Conservation (phyloP, 2,329 filamentous ascomycete species). For the Cordyceps cateniannulata region DNA sequence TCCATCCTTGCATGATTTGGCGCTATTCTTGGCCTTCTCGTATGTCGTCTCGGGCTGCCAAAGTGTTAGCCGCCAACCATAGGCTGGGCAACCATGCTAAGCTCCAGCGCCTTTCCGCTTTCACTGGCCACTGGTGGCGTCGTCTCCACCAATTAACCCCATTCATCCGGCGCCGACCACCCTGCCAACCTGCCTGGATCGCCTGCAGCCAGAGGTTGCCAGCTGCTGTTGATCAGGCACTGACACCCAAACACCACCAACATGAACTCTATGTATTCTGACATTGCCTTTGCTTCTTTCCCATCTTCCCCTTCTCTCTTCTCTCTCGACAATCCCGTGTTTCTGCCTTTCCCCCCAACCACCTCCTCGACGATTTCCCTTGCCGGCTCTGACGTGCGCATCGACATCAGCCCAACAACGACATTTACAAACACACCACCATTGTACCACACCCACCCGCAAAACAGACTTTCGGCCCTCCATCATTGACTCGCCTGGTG, state of each 20-base stretch:
- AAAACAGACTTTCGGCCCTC: conserved; percentile 4
- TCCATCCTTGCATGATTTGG: not conserved
- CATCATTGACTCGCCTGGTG: not conserved
- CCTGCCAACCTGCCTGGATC: too few relatives aligned
- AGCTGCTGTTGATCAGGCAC: not conserved
- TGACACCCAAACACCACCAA: not conserved
- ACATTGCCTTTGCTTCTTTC: not conserved
- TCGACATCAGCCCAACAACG: not conserved
- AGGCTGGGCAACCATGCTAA: not conserved
- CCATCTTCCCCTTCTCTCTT: not conserved
- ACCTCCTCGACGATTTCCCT: not conserved
- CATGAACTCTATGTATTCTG: not conserved
- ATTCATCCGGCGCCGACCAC: not conserved
- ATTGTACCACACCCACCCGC: not conserved
- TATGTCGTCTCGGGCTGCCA: not conserved
- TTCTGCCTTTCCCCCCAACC: not conserved
- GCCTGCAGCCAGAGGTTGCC: too few relatives aligned
- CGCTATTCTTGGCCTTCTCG: not conserved
- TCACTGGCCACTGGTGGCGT: not conserved
- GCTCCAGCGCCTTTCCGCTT: not conserved
- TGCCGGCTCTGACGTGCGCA: too few relatives aligned
- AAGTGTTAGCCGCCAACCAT: not conserved
- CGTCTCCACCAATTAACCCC: not conserved
- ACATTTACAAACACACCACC: not conserved
- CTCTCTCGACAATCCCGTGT: not conserved